Conservation (phyloP, 768 basidiomycete genomes). For the Mycena vitilis region DNA sequence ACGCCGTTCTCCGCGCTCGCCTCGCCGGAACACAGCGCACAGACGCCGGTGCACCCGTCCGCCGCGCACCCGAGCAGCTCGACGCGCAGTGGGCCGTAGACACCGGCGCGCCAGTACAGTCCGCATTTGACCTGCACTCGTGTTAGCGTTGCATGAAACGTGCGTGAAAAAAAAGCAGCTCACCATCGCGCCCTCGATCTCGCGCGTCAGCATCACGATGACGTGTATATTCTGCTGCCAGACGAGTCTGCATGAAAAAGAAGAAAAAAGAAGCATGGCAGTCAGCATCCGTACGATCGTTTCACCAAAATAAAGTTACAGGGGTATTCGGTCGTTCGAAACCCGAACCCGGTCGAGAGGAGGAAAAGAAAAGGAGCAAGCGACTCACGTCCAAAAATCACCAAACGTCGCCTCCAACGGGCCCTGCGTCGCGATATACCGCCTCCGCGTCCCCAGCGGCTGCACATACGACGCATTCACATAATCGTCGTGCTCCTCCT, state of each 20-base stretch:
- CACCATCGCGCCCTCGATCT: constrained; percentile 83
- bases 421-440: constrained; percentile 97
- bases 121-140: constrained; percentile 79
- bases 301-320: too few relatives aligned
- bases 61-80: constrained; percentile 47
- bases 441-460: constrained; percentile 81
- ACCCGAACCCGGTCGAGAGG: not conserved
- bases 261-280: not conserved
- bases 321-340: too few relatives aligned
- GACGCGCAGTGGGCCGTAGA: constrained; percentile 80
- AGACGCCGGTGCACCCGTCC: constrained; percentile 33
- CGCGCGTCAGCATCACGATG: constrained; percentile 96
- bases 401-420: constrained; percentile 89
- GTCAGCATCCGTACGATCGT: not conserved
- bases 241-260: constrained; percentile 64
- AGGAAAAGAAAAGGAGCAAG: constrained; percentile 4
- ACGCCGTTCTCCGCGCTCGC: constrained; percentile 31
- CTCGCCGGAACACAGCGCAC: constrained; percentile 30
- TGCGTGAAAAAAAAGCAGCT: not conserved
- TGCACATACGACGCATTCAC: constrained; percentile 96
- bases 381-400: constrained; percentile 93
- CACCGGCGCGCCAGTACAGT: constrained; percentile 81
- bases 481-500: constrained; percentile 86
- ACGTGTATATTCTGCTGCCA: constrained; percentile 97
- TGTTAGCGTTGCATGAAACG: not conserved